Evolutionary conservation across 371 early-diverging fungal species (phyloP).

Genomic region (Zychaea mexicana): DNA sequence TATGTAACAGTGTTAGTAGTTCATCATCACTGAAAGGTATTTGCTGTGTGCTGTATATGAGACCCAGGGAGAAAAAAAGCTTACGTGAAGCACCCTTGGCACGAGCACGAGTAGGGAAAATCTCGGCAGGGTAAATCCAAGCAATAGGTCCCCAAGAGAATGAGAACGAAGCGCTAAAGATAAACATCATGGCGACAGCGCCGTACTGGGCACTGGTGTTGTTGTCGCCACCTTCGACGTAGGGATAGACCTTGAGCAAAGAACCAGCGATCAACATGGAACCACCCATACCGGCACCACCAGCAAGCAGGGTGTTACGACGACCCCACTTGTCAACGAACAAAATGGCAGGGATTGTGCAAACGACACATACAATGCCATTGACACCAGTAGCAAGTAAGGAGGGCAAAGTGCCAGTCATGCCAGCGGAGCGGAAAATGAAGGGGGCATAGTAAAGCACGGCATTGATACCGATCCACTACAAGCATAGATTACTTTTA

Average conservation of each 20-base stretch:
- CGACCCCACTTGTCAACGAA: slow-evolving; percentile 24
- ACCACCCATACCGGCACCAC: slow-evolving; percentile 20
- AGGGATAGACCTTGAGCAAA: slow-evolving; percentile 30
- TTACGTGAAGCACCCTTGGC: slow-evolving; percentile 13
- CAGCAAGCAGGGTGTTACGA: slow-evolving; percentile 15
- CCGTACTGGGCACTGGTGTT: slow-evolving; percentile 22
- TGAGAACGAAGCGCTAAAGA: slow-evolving; percentile 19
- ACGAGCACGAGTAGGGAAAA: slow-evolving; percentile 52
- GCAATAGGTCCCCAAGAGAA: slow-evolving; percentile 77
- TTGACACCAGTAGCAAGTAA: slow-evolving; percentile 29
- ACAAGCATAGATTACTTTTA: not conserved
- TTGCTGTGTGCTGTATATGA: too few species aligned
- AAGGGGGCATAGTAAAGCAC: slow-evolving; percentile 26
- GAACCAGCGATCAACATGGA: slow-evolving; percentile 25
- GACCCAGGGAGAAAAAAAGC: too few species aligned
- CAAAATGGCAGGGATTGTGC: slow-evolving; percentile 22
- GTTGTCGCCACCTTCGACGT: slow-evolving; percentile 15
- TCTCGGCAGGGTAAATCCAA: slow-evolving; percentile 90
- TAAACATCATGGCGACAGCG: slow-evolving; percentile 24
- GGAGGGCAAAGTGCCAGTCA: slow-evolving; percentile 14
- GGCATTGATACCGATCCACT: slow-evolving; percentile 39
- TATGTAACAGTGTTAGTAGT: not conserved
- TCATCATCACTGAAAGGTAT: too few species aligned
- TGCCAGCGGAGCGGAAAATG: slow-evolving; percentile 24
- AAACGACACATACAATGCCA: slow-evolving; percentile 24